Evolutionary conservation across 768 basidiomycete species (phyloP).

Genomic region (Naganishia kalamii): DNA sequence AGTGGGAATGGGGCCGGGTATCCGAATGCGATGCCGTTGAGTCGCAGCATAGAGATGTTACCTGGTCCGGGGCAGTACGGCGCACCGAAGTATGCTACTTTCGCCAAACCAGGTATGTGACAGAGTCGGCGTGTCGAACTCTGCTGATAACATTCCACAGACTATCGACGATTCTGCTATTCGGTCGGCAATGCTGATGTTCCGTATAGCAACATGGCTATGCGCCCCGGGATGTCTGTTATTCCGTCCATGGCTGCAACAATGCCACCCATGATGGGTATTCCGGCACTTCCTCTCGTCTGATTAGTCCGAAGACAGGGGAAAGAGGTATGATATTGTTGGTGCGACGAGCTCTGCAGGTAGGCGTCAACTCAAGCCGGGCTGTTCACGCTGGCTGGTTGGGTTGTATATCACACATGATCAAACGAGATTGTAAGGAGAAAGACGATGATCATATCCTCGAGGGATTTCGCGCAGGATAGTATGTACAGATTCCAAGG

Average conservation of each 20-base stretch:
- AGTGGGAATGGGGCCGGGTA: constrained; percentile 14
- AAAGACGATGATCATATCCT: too few species aligned
- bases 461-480: too few species aligned
- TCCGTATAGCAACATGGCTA: constrained; percentile 26
- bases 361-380: too few species aligned
- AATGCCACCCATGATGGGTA: background rate
- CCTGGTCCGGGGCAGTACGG: constrained; percentile 20
- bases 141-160: constrained; percentile 9
- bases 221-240: background rate
- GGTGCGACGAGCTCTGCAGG: too few species aligned
- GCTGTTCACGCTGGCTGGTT: too few species aligned
- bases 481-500: too few species aligned
- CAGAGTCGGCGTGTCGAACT: background rate
- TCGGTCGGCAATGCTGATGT: constrained; percentile 43
- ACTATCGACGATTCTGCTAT: constrained; percentile 41
- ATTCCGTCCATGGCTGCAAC: background rate
- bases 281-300: constrained; percentile 12
- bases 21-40: constrained; percentile 25
- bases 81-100: constrained; percentile 6
- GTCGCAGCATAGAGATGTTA: constrained; percentile 17
- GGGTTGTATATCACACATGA: too few species aligned
- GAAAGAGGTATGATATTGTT: too few species aligned
- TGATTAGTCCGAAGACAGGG: too few species aligned
- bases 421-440: too few species aligned
- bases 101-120: constrained; percentile 19